Evolutionary conservation across 331 rosid genomes (phyloP), one percentile per base, ranked within the genome.

Genomic region (Malus hybrid): DNA sequence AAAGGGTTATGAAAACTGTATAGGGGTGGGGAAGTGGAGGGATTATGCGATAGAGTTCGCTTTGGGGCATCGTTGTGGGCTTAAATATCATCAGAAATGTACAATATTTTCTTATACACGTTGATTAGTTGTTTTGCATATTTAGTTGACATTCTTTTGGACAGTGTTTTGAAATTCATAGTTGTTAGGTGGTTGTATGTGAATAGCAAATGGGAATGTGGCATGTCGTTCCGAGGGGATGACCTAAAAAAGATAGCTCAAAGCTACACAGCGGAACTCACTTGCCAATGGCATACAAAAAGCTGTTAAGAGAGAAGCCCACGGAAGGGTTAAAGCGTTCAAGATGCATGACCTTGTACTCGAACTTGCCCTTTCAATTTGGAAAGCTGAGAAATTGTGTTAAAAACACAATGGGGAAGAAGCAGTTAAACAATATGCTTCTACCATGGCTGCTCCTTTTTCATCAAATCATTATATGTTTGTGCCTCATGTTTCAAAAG

Each of bases 331-430:
- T 1, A 67, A 14, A 6, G 13, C 60, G 4, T 63, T 46, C 9
- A 70, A 33, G 70, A 42, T 77, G 62, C 65, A 77, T 61, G 81
- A 77, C 18, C 75, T 77, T 20, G 4, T 77, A 34, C 61, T 32
- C 4, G 80, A 76, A 55, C 36, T 68, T 39, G 69, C 69, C 19
- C n/a, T 57, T 1, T 55, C 69, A 10, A 67, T n/a, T 9, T 69
- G 36, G 7, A 20, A 42, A 11, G 46, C 12, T 3, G 75, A 76
- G n/a, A 76, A n/a, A 15, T 16, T 76, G 9, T 42, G 44, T 11
- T 9, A 39, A 39, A 39, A 39, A 73, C 33, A 15, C 28, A 65
- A 57, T 3, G 74, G 10, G 32, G 3, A 7, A 6, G 44, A 28
- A 7, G 31, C 14, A 33, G 1, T 42, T 42, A 0, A 42, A 42